phyloP scores from a whole-genome alignment of 371 early-diverging fungal species.

The Batrachochytrium dendrobatidis region DNA sequence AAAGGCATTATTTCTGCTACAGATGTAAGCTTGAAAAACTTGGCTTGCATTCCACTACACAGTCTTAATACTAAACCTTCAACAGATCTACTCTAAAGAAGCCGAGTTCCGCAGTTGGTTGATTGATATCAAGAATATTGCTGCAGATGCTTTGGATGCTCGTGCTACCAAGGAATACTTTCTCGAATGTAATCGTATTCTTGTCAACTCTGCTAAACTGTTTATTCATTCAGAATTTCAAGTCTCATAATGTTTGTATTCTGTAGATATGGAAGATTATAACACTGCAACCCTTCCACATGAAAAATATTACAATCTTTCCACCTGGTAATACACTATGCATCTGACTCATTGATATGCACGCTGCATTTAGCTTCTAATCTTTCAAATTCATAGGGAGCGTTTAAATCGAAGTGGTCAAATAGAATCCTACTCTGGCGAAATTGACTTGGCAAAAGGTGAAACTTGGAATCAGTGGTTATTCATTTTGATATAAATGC shows the following conservation, averaged over 20 bases:
- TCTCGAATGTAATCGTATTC: slow-evolving; percentile 34
- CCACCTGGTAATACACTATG: slow-evolving; percentile 35
- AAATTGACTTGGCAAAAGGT: slow-evolving; percentile 5
- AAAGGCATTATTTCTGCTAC: slow-evolving; percentile 44
- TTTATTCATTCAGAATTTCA: no score
- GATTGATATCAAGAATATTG: slow-evolving; percentile 57
- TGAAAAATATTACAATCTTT: slow-evolving; percentile 47
- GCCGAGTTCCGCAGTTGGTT: slow-evolving; percentile 72
- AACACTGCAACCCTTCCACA: slow-evolving; percentile 71
- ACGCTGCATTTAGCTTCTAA: no score
- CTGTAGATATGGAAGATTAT: slow-evolving; percentile 59
- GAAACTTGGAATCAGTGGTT: no score
- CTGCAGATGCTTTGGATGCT: slow-evolving; percentile 49
- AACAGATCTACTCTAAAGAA: slow-evolving; percentile 50
- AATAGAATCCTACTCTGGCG: background rate
- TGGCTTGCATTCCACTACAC: background rate
- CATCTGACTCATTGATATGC: background rate
- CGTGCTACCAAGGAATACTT: slow-evolving; percentile 55
- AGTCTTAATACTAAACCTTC: background rate
- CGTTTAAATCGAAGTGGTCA: background rate
- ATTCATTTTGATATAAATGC: no score
- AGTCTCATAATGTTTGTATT: no score
- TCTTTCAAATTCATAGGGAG: background rate
- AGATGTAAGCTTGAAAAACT: slow-evolving; percentile 10
- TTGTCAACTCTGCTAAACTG: background rate